Evolutionary conservation across 139 green algal genomes (phyloP).

Genomic region (Chlorella sp.): DNA sequence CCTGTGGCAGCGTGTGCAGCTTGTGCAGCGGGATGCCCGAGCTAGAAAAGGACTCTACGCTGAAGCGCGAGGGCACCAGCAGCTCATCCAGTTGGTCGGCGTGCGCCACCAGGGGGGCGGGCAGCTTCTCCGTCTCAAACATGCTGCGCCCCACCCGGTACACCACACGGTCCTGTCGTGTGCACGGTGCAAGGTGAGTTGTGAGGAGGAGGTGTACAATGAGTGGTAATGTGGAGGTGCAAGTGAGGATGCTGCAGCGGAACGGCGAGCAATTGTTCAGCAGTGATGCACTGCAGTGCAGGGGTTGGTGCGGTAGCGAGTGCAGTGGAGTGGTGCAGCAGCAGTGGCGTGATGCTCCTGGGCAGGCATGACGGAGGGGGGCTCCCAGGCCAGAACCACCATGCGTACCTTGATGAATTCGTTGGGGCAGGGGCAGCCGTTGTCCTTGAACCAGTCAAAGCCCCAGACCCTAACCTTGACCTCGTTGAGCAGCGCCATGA

Average conservation of each 20-base stretch:
- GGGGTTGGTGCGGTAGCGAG: too few species aligned
- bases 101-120: not conserved
- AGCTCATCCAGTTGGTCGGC: slow-evolving; percentile 11
- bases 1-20: slow-evolving; percentile 4
- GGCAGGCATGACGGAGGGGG: too few species aligned
- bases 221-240: too few species aligned
- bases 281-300: too few species aligned
- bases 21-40: not conserved
- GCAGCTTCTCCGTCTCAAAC: slow-evolving; percentile 18
- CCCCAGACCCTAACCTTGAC: not conserved
- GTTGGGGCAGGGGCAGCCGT: slow-evolving; percentile 7
- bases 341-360: too few species aligned
- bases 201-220: too few species aligned
- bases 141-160: slow-evolving; percentile 14
- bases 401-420: slow-evolving; percentile 1
- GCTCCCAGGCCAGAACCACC: too few species aligned
- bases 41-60: not conserved
- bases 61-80: slow-evolving; percentile 8
- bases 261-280: too few species aligned
- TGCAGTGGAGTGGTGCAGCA: too few species aligned
- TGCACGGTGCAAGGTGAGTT: too few species aligned
- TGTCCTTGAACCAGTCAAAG: not conserved
- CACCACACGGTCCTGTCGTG: slow-evolving; percentile 10
- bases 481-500: not conserved
- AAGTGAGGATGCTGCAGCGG: too few species aligned